These are phyloP conservation scores for Aphanocladium album DNA, from an alignment of 2,329 filamentous ascomycete genomes.

Conservation along the genomic window DNA sequence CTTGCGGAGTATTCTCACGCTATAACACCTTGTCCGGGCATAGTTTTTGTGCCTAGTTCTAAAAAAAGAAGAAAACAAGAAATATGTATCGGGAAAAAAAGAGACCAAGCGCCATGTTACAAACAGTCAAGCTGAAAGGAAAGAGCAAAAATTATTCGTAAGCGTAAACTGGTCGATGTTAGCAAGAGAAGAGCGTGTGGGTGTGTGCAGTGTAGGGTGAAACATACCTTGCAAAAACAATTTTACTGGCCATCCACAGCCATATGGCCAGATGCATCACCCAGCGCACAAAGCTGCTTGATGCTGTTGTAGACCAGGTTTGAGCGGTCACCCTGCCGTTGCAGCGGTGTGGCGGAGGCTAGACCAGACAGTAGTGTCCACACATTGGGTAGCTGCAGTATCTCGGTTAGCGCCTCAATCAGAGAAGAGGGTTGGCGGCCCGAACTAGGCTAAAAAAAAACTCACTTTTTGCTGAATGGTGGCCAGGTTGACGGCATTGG, in stretches of 20 bases:
- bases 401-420: conserved; percentile 10
- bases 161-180: not conserved
- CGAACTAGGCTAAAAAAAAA: not conserved
- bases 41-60: not conserved
- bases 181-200: not conserved
- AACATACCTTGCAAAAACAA: not conserved
- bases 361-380: conserved; percentile 14
- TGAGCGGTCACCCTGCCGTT: conserved; percentile 14
- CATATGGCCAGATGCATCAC: conserved; percentile 7
- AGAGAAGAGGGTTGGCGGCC: not conserved
- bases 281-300: conserved; percentile 14
- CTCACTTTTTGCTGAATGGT: conserved; percentile 14
- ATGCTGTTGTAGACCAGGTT: conserved; percentile 14
- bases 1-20: conserved; percentile 8
- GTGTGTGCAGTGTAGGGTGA: not conserved
- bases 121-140: not conserved
- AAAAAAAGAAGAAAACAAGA: not conserved
- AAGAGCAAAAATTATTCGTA: not conserved
- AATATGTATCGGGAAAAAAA: not conserved
- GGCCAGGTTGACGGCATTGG: conserved; percentile 4
- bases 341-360: conserved; percentile 12
- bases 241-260: conserved; percentile 4
- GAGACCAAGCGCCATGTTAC: not conserved
- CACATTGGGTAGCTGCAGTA: conserved; percentile 12
- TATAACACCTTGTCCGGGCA: conserved; percentile 2